Evolutionary conservation across 352 stramenopile species (phyloP).

Genomic region (Pythium utonaiense): DNA sequence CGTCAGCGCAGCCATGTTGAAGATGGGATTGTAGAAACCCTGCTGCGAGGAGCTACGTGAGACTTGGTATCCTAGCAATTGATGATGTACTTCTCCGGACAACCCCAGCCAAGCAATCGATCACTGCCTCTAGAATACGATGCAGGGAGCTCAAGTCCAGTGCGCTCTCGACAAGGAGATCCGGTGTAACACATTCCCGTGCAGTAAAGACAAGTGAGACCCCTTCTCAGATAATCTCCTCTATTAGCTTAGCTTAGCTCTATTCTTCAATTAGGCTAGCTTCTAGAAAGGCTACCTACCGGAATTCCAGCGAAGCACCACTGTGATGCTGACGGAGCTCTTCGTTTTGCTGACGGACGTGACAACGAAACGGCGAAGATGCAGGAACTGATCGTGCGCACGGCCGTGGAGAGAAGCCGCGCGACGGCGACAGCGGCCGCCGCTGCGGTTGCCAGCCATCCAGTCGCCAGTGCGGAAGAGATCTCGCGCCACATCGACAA

Average conservation of each 20-base stretch:
- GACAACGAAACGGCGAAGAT: background rate
- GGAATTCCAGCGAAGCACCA: conserved; percentile 16
- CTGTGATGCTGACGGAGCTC: background rate
- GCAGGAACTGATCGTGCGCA: conserved; percentile 28
- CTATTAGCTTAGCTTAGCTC: conserved; percentile 5
- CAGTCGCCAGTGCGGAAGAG: conserved; percentile 5
- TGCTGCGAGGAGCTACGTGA: background rate
- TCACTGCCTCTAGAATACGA: background rate
- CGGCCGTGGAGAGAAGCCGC: conserved; percentile 22
- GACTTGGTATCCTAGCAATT: background rate
- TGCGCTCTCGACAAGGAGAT: background rate
- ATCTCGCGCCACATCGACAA: conserved; percentile 31
- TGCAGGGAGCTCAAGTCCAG: background rate
- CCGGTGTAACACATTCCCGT: background rate
- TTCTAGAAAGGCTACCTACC: background rate
- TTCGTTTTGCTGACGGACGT: background rate
- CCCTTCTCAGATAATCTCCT: conserved; percentile 1
- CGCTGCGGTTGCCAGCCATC: conserved; percentile 12
- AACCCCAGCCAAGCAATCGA: background rate
- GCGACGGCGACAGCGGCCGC: conserved; percentile 17
- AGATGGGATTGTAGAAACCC: conserved; percentile 6
- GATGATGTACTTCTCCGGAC: background rate
- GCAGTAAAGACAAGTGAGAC: background rate
- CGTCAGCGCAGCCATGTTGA: conserved; percentile 20
- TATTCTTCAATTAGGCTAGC: background rate